phyloP scores from a whole-genome alignment of 78 protist species.

The Tieghemostelium lacteum region DNA sequence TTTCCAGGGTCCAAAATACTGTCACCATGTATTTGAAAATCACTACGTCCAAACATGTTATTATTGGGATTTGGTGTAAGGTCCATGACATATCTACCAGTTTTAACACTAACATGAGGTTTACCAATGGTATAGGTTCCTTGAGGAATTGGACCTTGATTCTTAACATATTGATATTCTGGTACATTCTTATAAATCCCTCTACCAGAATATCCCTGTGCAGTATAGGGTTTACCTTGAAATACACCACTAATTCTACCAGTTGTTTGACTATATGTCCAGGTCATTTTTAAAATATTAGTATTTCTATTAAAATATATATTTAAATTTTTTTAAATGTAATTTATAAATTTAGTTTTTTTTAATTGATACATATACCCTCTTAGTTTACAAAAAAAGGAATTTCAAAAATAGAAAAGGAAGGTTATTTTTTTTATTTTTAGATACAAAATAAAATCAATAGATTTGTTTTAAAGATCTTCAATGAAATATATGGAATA shows the following conservation, averaged over 20 bases:
- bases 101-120: not conserved
- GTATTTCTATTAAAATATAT: no score
- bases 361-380: no score
- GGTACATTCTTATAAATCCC: not conserved
- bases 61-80: not conserved
- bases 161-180: not conserved
- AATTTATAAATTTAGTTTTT: no score
- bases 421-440: no score
- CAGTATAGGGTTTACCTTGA: not conserved
- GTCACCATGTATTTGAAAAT: not conserved
- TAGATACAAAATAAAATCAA: not conserved
- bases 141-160: not conserved
- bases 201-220: not conserved
- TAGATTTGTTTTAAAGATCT: slow-evolving; percentile 25
- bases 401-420: no score
- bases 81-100: not conserved
- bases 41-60: no score
- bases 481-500: slow-evolving; percentile 6
- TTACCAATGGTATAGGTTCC: not conserved
- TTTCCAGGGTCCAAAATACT: not conserved
- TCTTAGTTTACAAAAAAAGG: no score
- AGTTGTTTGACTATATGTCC: not conserved
- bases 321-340: no score
- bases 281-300: no score
- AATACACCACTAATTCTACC: not conserved